Evolutionary conservation across 306 rosid species (phyloP).

Genomic region (Alnus rubra): DNA sequence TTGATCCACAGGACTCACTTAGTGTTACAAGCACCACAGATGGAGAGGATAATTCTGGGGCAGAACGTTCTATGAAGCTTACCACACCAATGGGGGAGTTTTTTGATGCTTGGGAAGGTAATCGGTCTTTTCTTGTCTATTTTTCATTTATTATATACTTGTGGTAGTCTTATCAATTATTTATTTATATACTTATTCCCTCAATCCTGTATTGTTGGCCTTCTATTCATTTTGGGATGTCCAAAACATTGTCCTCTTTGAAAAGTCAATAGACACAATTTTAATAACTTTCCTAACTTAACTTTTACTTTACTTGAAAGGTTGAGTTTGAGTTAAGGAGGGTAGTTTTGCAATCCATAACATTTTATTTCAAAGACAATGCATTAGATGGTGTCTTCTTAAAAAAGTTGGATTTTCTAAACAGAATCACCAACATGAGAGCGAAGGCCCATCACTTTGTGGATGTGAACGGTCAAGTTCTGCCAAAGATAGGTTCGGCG

Average conservation of each 20-base stretch:
- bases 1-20: conserved; percentile 75
- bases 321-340: not conserved
- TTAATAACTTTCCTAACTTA: not conserved
- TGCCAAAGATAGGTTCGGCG: not conserved
- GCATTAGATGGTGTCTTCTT: not conserved
- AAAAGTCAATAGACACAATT: not conserved
- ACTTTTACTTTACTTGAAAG: not conserved
- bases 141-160: not conserved
- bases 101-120: conserved; percentile 97
- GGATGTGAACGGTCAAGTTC: not conserved
- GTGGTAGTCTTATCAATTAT: no score
- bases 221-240: not conserved
- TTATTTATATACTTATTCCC: no score
- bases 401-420: not conserved
- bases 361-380: not conserved
- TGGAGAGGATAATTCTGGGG: conserved; percentile 64
- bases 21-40: conserved; percentile 72
- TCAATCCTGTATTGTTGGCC: not conserved
- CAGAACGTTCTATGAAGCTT: conserved; percentile 44
- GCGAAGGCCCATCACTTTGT: not conserved
- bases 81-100: conserved; percentile 58
- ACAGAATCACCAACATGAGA: not conserved
- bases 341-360: not conserved
- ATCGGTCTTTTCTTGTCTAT: conserved; percentile 8
- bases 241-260: not conserved